Base-by-base conservation (phyloP, 352 stramenopile species). In the Thraustotheca clavata region DNA sequence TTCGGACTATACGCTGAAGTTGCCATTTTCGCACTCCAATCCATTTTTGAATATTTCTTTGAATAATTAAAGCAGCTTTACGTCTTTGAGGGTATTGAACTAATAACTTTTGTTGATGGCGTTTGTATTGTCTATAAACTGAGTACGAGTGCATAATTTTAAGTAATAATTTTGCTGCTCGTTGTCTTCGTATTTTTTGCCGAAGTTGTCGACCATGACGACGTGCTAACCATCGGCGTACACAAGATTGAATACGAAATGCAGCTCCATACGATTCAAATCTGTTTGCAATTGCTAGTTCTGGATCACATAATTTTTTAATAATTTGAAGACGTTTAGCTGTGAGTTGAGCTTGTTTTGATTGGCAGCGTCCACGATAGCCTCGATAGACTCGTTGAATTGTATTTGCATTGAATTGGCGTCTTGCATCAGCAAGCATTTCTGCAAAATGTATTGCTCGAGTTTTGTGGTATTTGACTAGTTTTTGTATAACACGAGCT, bases 21-120 rank as follows among this genome's bases (percentile, higher is more conserved):
- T 65, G 46, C 57, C 57, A 65, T 35, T 65, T 65, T 27, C 57
- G 57, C n/a, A 12, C 41, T 11, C 33, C 29, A 32, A 65, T 54
- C 57, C 36, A 65, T n/a, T 39, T 27, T 7, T 9, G 18, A n/a
- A 65, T 33, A n/a, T 27, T 4, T 18, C 40, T 18, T 22, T 65
- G 57, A 8, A 65, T 55, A 5, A 65, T 29, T 22, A 40, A 31
- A 7, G 57, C 57, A 4, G 57, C 57, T 8, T 27, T n/a, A 3
- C 4, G 11, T 0, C 57, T 40, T 14, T 36, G 11, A 1, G 57
- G 35, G 29, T 32, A 46, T 14, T 24, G 22, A 18, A 46, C 57
- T 2, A 4, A 18, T 1, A 65, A 31, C 24, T 5, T 31, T 9
- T 18, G 3, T 7, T 52, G 31, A 31, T 18, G 43, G 9, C 2